Evolutionary conservation across 2,329 filamentous ascomycete species (phyloP).

Genomic region (Arthrobotrys conoides): DNA sequence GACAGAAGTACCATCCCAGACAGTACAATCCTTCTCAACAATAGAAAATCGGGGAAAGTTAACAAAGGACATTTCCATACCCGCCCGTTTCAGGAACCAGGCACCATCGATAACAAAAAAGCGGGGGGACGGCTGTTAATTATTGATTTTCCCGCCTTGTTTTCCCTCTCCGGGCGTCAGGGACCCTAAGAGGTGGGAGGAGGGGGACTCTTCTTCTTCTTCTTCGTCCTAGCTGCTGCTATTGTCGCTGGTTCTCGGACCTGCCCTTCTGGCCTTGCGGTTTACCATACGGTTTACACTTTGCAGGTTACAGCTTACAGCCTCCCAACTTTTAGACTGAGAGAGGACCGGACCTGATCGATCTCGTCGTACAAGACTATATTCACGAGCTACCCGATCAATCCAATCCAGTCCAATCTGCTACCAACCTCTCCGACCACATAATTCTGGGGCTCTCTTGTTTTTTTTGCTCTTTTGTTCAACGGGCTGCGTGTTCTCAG

Average conservation of each 20-base stretch:
- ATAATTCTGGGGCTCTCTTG: not conserved
- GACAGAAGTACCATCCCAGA: not conserved
- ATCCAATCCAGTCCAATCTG: slow-evolving; percentile 12
- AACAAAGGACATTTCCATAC: slow-evolving; percentile 3
- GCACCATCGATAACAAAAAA: slow-evolving; percentile 24
- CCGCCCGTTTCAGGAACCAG: slow-evolving; percentile 20
- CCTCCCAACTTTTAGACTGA: slow-evolving; percentile 23
- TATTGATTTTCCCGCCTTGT: slow-evolving; percentile 5
- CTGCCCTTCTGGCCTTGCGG: slow-evolving; percentile 27
- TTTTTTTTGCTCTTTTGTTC: slow-evolving; percentile 15
- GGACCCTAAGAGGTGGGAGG: slow-evolving; percentile 34
- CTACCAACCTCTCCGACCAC: slow-evolving; percentile 10
- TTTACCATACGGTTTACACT: not conserved
- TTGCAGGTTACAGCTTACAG: not conserved
- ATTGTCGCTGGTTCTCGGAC: slow-evolving; percentile 14
- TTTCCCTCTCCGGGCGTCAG: slow-evolving; percentile 32
- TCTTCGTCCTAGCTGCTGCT: slow-evolving; percentile 15
- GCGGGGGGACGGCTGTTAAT: slow-evolving; percentile 15
- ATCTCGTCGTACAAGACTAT: slow-evolving; percentile 8
- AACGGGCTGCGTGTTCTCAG: slow-evolving; percentile 5
- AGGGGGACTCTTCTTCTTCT: slow-evolving; percentile 2
- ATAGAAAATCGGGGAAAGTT: not conserved
- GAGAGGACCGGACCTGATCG: not conserved
- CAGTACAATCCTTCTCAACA: slow-evolving; percentile 15
- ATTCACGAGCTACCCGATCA: not conserved